Percentiles rank a stretch among this genome's conserved stretches.
Conservation (phyloP, 2,329 filamentous ascomycete genomes). For the Periconia sp. region DNA sequence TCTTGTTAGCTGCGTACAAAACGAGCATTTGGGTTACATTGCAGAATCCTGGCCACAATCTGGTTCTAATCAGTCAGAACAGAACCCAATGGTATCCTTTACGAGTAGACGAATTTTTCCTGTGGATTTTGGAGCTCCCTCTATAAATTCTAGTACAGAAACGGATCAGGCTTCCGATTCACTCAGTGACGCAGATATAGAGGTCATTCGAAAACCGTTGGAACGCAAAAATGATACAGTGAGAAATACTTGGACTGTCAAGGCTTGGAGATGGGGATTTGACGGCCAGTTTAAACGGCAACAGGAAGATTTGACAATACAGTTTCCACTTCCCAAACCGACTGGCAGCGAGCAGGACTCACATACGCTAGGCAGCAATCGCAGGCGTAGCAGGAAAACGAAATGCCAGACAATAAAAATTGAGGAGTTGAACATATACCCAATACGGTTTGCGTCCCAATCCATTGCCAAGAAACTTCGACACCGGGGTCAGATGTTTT, state of each 20-base stretch:
- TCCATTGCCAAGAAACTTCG: neutral
- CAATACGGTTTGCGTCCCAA: conserved; percentile 5
- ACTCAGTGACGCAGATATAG: too few species aligned
- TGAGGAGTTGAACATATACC: conserved; percentile 9
- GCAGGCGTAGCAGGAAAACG: too few species aligned
- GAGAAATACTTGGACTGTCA: conserved; percentile 1
- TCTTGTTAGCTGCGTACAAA: conserved; percentile 1
- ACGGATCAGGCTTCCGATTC: too few species aligned
- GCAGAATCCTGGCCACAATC: conserved; percentile 9
- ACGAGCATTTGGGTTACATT: conserved; percentile 1
- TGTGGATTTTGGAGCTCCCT: too few species aligned
- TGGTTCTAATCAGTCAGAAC: neutral
- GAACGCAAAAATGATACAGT: neutral
- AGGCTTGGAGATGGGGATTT: conserved; percentile 8
- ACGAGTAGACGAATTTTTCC: too few species aligned
- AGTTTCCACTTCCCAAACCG: neutral
- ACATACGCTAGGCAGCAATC: neutral
- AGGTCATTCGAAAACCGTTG: neutral
- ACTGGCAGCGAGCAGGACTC: neutral
- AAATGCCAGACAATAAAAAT: too few species aligned
- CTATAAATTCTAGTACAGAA: too few species aligned
- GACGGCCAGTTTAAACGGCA: conserved; percentile 9
- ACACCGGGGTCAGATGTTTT: conserved; percentile 10
- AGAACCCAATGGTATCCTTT: too few species aligned
- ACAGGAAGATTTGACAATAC: neutral